A percentile compares a stretch with the other conserved stretches of the same genome.
Conservation (phyloP, 83 land plant genomes). For the Diphasiastrum complanatum region DNA sequence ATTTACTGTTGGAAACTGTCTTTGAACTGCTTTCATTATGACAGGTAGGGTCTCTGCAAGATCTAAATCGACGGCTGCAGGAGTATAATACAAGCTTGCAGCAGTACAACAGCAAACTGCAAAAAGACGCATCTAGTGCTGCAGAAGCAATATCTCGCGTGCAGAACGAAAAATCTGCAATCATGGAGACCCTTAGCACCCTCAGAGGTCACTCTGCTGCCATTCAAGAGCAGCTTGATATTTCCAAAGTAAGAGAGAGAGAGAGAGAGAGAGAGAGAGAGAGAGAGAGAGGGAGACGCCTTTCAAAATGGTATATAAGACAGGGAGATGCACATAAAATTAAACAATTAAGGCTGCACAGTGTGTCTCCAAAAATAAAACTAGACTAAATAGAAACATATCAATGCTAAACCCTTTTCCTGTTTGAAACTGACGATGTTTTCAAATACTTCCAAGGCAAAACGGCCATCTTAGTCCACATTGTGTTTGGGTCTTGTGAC, state of each 20-base stretch:
- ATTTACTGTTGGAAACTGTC: neutral
- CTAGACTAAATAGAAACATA: no score
- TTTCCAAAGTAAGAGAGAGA: slow-evolving; percentile 30
- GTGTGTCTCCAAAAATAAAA: no score
- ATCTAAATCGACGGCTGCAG: slow-evolving; percentile 41
- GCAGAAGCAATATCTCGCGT: slow-evolving; percentile 36
- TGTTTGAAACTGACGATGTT: no score
- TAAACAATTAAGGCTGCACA: no score
- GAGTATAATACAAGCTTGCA: slow-evolving; percentile 51
- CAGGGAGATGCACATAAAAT: no score
- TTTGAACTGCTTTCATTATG: neutral
- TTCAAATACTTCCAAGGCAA: no score
- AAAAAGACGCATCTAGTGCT: slow-evolving; percentile 34
- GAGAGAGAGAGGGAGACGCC: no score
- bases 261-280: no score
- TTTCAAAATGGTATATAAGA: no score
- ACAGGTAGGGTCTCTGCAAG: slow-evolving; percentile 41
- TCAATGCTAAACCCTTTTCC: no score
- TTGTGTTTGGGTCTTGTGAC: no score
- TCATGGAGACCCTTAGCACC: slow-evolving; percentile 43
- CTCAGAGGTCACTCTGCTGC: slow-evolving; percentile 33
- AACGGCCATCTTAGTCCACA: no score
- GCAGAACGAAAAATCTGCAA: slow-evolving; percentile 48
- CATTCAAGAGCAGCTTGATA: slow-evolving; percentile 39
- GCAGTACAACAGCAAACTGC: slow-evolving; percentile 45